Evolutionary conservation across 805 yeast species (phyloP).

Genomic region (Myxozyma monticola): DNA sequence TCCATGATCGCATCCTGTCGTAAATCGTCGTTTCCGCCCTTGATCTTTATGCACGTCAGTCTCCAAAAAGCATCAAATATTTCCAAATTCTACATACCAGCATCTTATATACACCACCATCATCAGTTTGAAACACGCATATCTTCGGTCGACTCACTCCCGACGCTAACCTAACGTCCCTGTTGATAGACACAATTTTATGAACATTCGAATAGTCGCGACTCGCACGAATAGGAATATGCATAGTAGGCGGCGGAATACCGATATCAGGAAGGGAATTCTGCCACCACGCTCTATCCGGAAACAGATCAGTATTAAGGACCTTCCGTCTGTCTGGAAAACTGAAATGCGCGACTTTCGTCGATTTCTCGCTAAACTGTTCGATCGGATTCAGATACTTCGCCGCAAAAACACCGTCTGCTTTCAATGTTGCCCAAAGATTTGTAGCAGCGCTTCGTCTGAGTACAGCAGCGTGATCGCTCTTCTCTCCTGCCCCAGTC

Average conservation of each 20-base stretch:
- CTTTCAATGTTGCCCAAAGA: constrained; percentile 48
- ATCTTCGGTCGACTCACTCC: constrained; percentile 92
- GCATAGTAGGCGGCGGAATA: constrained; percentile 69
- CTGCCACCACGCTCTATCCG: constrained; percentile 60
- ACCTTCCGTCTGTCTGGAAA: constrained; percentile 10
- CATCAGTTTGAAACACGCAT: constrained; percentile 51
- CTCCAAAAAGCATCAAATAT: neutral
- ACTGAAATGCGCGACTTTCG: constrained; percentile 34
- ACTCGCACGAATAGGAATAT: constrained; percentile 46
- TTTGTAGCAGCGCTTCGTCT: constrained; percentile 54
- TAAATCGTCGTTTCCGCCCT: constrained; percentile 87
- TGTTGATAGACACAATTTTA: constrained; percentile 47
- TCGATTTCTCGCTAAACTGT: constrained; percentile 51
- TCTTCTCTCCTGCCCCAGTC: constrained; percentile 2
- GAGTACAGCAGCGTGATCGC: constrained; percentile 45
- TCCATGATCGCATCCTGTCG: constrained; percentile 98
- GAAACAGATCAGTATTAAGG: constrained; percentile 24
- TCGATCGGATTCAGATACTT: constrained; percentile 49
- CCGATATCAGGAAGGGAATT: constrained; percentile 44
- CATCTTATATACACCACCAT: constrained; percentile 60
- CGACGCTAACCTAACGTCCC: constrained; percentile 62
- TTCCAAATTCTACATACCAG: constrained; percentile 43
- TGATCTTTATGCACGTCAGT: constrained; percentile 36
- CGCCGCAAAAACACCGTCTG: constrained; percentile 34
- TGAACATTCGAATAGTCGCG: constrained; percentile 52